Evolutionary conservation across 441 rosid species (phyloP).

Genomic region (Metrosideros polymorpha): DNA sequence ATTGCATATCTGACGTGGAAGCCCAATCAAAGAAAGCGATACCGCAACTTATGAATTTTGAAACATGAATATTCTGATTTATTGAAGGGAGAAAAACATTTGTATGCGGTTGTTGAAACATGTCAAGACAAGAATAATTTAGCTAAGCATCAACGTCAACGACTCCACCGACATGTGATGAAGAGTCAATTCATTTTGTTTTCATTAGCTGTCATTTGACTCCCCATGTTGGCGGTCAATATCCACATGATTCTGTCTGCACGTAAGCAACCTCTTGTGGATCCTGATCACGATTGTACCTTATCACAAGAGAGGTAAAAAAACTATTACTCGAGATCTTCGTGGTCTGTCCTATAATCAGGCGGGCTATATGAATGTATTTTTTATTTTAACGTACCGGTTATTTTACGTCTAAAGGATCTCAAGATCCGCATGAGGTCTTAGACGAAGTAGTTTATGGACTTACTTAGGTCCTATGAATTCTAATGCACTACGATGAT

Average conservation of each 20-base stretch:
- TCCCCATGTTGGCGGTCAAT: not conserved
- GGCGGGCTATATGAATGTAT: too few relatives aligned
- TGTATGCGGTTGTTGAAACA: not conserved
- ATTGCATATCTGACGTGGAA: not conserved
- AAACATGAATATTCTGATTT: not conserved
- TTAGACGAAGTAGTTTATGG: too few relatives aligned
- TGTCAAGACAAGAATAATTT: not conserved
- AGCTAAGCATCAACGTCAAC: not conserved
- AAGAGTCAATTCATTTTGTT: not conserved
- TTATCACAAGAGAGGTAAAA: too few relatives aligned
- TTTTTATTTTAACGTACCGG: too few relatives aligned
- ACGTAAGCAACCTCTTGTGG: too few relatives aligned
- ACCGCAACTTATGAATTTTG: not conserved
- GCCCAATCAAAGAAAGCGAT: not conserved
- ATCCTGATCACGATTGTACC: too few relatives aligned
- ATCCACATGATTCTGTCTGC: not conserved
- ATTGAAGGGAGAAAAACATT: not conserved
- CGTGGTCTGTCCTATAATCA: too few relatives aligned
- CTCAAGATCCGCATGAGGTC: too few relatives aligned
- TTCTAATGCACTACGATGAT: not conserved
- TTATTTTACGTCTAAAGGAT: too few relatives aligned
- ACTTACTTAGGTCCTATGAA: too few relatives aligned
- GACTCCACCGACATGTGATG: not conserved
- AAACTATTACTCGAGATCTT: too few relatives aligned
- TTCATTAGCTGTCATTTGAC: not conserved